A percentile compares a stretch with the other conserved stretches of the same genome.
phyloP scores from a whole-genome alignment of 345 rosid genomes.

The Nasturtium officinale region DNA sequence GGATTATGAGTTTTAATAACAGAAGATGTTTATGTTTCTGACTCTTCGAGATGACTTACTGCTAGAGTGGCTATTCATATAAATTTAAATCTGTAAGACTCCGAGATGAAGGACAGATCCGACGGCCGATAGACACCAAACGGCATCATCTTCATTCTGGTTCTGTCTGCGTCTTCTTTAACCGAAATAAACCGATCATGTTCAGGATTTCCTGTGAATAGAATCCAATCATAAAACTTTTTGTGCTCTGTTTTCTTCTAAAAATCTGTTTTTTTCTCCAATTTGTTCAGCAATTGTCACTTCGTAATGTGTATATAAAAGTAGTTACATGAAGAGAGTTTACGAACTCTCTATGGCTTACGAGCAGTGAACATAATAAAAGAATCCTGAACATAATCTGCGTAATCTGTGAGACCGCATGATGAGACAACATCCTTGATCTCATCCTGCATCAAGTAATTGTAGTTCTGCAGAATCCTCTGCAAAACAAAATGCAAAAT shows the following conservation, averaged over 20 bases:
- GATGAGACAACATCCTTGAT: slow-evolving; percentile 79
- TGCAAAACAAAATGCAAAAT: slow-evolving; percentile 41
- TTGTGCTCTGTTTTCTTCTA: neutral
- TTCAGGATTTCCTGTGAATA: too few relatives aligned
- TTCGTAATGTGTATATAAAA: neutral
- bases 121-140: too few relatives aligned
- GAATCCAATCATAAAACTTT: too few relatives aligned
- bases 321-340: slow-evolving; percentile 7
- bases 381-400: slow-evolving; percentile 59
- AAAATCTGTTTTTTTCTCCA: neutral
- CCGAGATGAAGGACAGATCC: too few relatives aligned
- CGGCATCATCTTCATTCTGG: too few relatives aligned
- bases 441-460: slow-evolving; percentile 69
- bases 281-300: slow-evolving; percentile 4
- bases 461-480: slow-evolving; percentile 56
- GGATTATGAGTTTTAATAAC: slow-evolving; percentile 28
- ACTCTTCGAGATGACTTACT: neutral
- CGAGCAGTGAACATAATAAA: slow-evolving; percentile 93
- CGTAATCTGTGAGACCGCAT: slow-evolving; percentile 78
- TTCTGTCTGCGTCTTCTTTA: too few relatives aligned
- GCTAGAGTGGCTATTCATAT: too few relatives aligned
- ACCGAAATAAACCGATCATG: too few relatives aligned
- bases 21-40: neutral
- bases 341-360: slow-evolving; percentile 57
- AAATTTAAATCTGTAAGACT: too few relatives aligned